Evolutionary conservation across 2,329 filamentous ascomycete species (phyloP), one percentile per base, ranked within the genome.

Genomic region (Coniella vitis): DNA sequence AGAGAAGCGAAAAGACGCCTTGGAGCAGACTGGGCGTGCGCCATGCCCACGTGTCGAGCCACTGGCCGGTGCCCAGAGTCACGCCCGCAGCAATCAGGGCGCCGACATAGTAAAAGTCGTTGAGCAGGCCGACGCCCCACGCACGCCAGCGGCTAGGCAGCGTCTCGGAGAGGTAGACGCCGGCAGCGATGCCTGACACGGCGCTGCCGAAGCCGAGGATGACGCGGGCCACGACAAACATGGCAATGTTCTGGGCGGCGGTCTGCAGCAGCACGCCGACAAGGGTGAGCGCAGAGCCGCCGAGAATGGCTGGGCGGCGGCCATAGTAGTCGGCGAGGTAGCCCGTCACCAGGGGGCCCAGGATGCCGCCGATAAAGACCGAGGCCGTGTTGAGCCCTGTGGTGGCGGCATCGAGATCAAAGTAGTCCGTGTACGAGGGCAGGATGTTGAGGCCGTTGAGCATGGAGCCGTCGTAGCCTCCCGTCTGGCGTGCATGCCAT

Each of bases 371-470:
- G 42, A 81, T 74, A 56, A 71, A 79, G n/a, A 74, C 69, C 1
- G 73, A 72, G 0, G 75, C 71, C 4, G 75, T 80, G 54, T 79
- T 78, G 14, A 81, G 65, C 3, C 72, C 75, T 0, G 68, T 73
- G 0, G 75, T 78, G 0, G 72, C 70, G 0, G 71, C 59, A n/a
- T 63, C 78, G 7, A 81, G 69, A 4, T 69, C 55, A 62, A 81
- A 81, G 58, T 80, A 81, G 34, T 76, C 66, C 0, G 67, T 71
- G 57, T 80, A 81, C 0, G 69, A 71, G 0, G 76, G 75, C 14
- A 81, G 59, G 50, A 81, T 79, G 50, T 79, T 76, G 20, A 82
- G 66, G 0, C 74, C 75, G 51, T 79, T 79, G 61, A 79, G 65
- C 64, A 79, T 74, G 2, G 72, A 76, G 2, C 69, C 69, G 49